Evolutionary conservation across 2,329 filamentous ascomycete genomes (phyloP).

Genomic region (Pestalotiopsis sp.): DNA sequence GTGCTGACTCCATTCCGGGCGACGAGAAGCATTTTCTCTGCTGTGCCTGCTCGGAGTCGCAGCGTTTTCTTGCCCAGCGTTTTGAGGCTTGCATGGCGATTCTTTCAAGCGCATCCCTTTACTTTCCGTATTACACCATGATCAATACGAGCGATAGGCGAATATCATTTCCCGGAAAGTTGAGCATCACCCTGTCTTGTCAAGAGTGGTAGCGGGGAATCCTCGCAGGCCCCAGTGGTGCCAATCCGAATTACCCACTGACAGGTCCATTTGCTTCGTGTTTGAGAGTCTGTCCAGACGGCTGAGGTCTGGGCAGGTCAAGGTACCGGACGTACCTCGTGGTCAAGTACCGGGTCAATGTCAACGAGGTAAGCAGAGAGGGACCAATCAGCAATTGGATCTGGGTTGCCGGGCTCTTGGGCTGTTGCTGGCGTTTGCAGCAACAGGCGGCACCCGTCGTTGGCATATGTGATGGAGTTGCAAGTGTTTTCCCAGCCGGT

Average conservation of each 20-base stretch:
- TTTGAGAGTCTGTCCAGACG: background rate
- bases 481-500: background rate
- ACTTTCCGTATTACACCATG: background rate
- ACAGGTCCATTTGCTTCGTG: background rate
- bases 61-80: background rate
- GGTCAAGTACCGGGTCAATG: too few relatives aligned
- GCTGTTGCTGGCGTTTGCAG: background rate
- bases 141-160: background rate
- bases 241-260: background rate
- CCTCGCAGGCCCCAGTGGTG: background rate
- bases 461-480: background rate
- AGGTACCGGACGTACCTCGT: background rate
- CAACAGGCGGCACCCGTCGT: background rate
- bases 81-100: background rate
- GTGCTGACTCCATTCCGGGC: background rate
- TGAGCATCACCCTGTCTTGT: background rate
- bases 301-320: background rate
- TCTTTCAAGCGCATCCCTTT: background rate
- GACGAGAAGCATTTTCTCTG: background rate
- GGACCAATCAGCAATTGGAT: background rate
- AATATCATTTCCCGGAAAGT: background rate
- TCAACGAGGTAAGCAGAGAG: background rate
- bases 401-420: background rate
- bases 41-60: background rate
- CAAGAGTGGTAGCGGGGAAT: background rate